Conservation (phyloP, 2,329 filamentous ascomycete genomes). For the Cordyceps tenuipes region DNA sequence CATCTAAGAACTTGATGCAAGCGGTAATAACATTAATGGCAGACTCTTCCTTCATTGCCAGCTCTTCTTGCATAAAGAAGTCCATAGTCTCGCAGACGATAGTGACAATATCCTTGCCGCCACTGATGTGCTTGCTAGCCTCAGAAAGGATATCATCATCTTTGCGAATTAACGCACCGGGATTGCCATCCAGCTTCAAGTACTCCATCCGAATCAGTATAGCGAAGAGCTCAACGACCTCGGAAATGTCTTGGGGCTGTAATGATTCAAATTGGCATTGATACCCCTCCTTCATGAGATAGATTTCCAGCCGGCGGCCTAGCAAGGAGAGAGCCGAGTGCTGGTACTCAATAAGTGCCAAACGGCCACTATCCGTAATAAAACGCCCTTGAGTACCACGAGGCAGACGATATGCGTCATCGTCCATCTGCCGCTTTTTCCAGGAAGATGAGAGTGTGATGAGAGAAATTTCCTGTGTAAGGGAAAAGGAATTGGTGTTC, state of each 20-base stretch:
- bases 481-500: slow-evolving; percentile 68
- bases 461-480: slow-evolving; percentile 56
- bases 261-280: slow-evolving; percentile 45
- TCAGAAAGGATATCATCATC: slow-evolving; percentile 45
- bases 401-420: slow-evolving; percentile 53
- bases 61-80: slow-evolving; percentile 50
- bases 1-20: slow-evolving; percentile 72
- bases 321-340: slow-evolving; percentile 77
- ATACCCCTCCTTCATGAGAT: slow-evolving; percentile 48
- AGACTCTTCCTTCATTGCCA: slow-evolving; percentile 49
- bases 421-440: slow-evolving; percentile 34
- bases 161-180: slow-evolving; percentile 24
- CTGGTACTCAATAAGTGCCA: slow-evolving; percentile 66
- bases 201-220: slow-evolving; percentile 53
- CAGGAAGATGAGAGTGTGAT: slow-evolving; percentile 44
- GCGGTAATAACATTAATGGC: slow-evolving; percentile 58
- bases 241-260: slow-evolving; percentile 55
- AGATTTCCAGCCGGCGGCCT: slow-evolving; percentile 65
- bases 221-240: slow-evolving; percentile 66
- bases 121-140: slow-evolving; percentile 43
- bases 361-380: slow-evolving; percentile 66
- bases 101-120: slow-evolving; percentile 66
- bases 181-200: slow-evolving; percentile 25
- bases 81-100: slow-evolving; percentile 84
- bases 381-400: slow-evolving; percentile 62